These are phyloP conservation scores for Suhomyces pyralidae DNA, from an alignment of 805 yeast species.

Conservation along the genomic window DNA sequence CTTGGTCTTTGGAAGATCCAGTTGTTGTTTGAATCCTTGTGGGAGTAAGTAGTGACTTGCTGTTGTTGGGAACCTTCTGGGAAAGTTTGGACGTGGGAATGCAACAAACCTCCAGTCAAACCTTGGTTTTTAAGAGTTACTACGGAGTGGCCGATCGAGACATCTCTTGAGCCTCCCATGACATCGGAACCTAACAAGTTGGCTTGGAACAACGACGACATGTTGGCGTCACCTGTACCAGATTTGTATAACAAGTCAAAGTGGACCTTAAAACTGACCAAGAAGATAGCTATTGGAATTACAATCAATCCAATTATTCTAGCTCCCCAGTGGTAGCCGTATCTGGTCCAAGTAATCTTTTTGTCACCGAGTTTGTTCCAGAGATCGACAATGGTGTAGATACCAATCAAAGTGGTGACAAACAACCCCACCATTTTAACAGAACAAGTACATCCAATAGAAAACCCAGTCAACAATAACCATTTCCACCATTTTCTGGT, in stretches of 20 bases:
- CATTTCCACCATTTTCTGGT: constrained; percentile 90
- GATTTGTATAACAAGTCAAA: constrained; percentile 68
- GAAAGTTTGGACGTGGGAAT: constrained; percentile 45
- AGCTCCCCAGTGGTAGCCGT: constrained; percentile 62
- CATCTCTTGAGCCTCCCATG: constrained; percentile 65
- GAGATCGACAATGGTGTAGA: constrained; percentile 82
- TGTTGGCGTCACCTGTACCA: constrained; percentile 78
- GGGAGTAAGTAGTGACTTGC: constrained; percentile 46
- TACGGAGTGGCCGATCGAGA: constrained; percentile 50
- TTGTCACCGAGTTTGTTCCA: constrained; percentile 81
- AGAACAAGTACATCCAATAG: constrained; percentile 86
- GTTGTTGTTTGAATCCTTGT: constrained; percentile 45
- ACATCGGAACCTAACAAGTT: constrained; percentile 65
- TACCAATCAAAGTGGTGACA: constrained; percentile 83
- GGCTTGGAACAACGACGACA: constrained; percentile 82
- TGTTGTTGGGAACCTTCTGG: constrained; percentile 49
- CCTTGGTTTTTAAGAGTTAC: constrained; percentile 43
- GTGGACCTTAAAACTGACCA: constrained; percentile 69
- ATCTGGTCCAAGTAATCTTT: constrained; percentile 47
- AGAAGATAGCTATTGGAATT: constrained; percentile 60
- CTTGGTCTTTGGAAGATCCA: constrained; percentile 50
- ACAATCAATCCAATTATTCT: constrained; percentile 61
- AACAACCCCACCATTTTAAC: constrained; percentile 97
- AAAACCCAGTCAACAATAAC: constrained; percentile 78
- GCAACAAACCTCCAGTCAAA: constrained; percentile 44